A percentile compares a stretch with the other conserved stretches of the same genome.
Evolutionary conservation across 768 basidiomycete species (phyloP).

Genomic region (Mycena chlorophos): DNA sequence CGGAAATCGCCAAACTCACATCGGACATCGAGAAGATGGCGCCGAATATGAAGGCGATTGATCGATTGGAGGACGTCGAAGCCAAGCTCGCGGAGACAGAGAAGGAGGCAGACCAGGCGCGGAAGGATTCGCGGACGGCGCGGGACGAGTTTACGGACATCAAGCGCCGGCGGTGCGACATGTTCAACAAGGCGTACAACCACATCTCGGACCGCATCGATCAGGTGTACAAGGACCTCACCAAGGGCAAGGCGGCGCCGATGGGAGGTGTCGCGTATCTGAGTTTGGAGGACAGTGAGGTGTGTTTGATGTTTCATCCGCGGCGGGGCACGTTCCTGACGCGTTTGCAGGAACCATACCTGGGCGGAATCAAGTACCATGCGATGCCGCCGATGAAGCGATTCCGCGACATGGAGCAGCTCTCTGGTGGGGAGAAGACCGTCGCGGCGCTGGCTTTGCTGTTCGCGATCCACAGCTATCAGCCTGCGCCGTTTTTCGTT

Average conservation of each 20-base stretch:
- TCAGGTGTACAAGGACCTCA: conserved; percentile 95
- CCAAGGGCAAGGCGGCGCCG: conserved; percentile 90
- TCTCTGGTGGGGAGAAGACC: conserved; percentile 98
- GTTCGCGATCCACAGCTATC: conserved; percentile 97
- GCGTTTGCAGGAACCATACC: conserved; percentile 33
- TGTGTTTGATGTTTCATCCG: conserved; percentile 35
- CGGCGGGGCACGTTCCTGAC: too few relatives aligned
- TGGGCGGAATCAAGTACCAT: conserved; percentile 93
- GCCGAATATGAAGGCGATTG: conserved; percentile 96
- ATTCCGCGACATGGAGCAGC: conserved; percentile 98
- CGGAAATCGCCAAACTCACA: conserved; percentile 65
- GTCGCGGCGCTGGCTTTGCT: conserved; percentile 95
- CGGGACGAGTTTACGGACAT: conserved; percentile 90
- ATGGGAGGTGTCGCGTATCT: conserved; percentile 97
- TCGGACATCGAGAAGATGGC: conserved; percentile 90
- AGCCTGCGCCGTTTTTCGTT: conserved; percentile 96
- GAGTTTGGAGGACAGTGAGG: conserved; percentile 93
- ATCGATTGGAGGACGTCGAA: conserved; percentile 83
- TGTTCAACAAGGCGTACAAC: conserved; percentile 95
- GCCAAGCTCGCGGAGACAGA: conserved; percentile 85
- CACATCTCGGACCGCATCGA: conserved; percentile 96
- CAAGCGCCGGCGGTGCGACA: conserved; percentile 71
- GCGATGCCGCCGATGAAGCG: conserved; percentile 99
- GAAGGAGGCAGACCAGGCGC: conserved; percentile 87
- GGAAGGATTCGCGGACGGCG: conserved; percentile 87